phyloP scores from a whole-genome alignment of 2,329 filamentous ascomycete genomes.

The Aureobasidium zeae region DNA sequence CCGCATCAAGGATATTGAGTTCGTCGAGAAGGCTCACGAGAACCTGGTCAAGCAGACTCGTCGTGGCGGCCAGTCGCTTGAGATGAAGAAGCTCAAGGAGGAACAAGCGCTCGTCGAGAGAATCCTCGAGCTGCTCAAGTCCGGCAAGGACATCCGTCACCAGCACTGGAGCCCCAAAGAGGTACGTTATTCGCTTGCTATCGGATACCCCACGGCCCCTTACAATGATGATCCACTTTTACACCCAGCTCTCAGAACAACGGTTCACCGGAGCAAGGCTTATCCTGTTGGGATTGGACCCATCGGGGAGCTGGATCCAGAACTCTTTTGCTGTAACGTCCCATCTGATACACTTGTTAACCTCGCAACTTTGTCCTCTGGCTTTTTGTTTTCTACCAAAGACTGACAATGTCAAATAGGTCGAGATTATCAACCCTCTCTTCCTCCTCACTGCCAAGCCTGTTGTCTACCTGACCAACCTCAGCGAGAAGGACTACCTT shows the following conservation, averaged over 20 bases:
- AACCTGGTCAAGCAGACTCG: constrained; percentile 88
- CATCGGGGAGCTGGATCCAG: constrained; percentile 23
- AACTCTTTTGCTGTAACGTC: constrained; percentile 30
- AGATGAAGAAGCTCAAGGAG: constrained; percentile 95
- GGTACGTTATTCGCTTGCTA: constrained; percentile 51
- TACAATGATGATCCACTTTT: constrained; percentile 96
- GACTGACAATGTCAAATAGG: constrained; percentile 45
- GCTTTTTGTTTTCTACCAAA: not conserved
- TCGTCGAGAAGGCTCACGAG: constrained; percentile 90
- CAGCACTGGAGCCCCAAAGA: constrained; percentile 86
- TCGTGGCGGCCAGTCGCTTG: constrained; percentile 85
- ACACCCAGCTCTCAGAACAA: constrained; percentile 88
- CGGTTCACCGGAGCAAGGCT: constrained; percentile 13
- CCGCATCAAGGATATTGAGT: constrained; percentile 97
- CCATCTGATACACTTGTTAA: constrained; percentile 28
- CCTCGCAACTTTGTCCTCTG: not conserved
- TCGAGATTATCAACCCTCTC: constrained; percentile 95
- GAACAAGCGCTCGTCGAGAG: constrained; percentile 91
- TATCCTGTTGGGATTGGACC: constrained; percentile 49
- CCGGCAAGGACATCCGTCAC: constrained; percentile 89
- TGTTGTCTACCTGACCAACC: constrained; percentile 91
- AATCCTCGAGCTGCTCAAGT: constrained; percentile 70
- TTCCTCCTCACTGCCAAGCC: constrained; percentile 94
- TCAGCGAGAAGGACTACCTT: constrained; percentile 94
- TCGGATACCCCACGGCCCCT: constrained; percentile 22